Percentiles rank a stretch among this genome's conserved stretches.
Evolutionary conservation across 1,284 basidiomycete genomes (phyloP).

Genomic region (Peniophora sp.): DNA sequence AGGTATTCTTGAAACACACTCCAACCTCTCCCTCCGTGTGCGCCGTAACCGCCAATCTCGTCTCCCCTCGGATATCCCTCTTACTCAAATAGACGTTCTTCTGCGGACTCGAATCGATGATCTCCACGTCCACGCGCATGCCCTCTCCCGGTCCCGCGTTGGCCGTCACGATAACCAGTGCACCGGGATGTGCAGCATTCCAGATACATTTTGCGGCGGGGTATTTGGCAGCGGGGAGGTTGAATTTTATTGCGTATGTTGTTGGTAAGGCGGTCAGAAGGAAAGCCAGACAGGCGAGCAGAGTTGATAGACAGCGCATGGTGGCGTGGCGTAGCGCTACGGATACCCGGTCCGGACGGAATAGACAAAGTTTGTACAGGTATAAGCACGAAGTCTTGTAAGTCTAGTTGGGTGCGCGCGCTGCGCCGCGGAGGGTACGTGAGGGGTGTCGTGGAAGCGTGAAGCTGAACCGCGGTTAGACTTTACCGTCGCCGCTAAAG

Average conservation of each 20-base stretch:
- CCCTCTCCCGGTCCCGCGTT: constrained; percentile 70
- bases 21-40: constrained; percentile 93
- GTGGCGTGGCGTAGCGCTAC: background rate
- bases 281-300: constrained; percentile 27
- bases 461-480: no score
- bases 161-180: constrained; percentile 90
- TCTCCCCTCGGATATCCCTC: constrained; percentile 83
- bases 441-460: no score
- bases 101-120: constrained; percentile 83
- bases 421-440: no score
- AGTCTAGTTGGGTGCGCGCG: no score
- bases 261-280: constrained; percentile 19
- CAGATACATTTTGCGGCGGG: constrained; percentile 83
- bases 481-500: no score
- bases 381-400: no score
- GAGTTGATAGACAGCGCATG: constrained; percentile 6
- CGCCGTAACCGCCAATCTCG: constrained; percentile 88
- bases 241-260: constrained; percentile 75
- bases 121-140: constrained; percentile 89
- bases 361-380: no score
- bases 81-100: constrained; percentile 92
- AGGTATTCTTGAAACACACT: constrained; percentile 84
- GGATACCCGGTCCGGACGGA: no score
- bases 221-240: constrained; percentile 58
- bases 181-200: constrained; percentile 83